phyloP scores from a whole-genome alignment of 345 rosid genomes.

The Brassica cretica region DNA sequence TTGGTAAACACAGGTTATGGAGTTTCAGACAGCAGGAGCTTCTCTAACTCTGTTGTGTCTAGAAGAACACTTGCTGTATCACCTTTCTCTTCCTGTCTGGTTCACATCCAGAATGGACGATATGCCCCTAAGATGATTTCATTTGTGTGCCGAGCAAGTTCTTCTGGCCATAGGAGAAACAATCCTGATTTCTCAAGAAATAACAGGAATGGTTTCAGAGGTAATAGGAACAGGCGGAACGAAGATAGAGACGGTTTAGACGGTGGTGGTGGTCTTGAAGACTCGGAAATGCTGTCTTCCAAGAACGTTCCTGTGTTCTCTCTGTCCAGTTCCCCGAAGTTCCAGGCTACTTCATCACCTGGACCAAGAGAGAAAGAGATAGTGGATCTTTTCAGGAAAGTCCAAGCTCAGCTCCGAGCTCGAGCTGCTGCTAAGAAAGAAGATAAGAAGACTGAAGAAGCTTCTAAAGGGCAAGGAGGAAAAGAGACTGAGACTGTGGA shows the following conservation, averaged over 20 bases:
- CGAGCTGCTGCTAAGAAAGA: slow-evolving; percentile 70
- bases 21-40: slow-evolving; percentile 45
- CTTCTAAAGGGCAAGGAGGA: slow-evolving; percentile 49
- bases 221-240: slow-evolving; percentile 53
- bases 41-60: slow-evolving; percentile 49
- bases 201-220: slow-evolving; percentile 55
- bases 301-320: slow-evolving; percentile 66
- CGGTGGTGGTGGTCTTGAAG: slow-evolving; percentile 49
- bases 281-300: slow-evolving; percentile 52
- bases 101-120: slow-evolving; percentile 40
- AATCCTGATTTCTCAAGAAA: slow-evolving; percentile 67
- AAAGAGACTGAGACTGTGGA: slow-evolving; percentile 71
- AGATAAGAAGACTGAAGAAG: slow-evolving; percentile 50
- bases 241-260: slow-evolving; percentile 55
- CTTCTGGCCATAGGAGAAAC: slow-evolving; percentile 60
- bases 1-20: slow-evolving; percentile 53
- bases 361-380: slow-evolving; percentile 79
- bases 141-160: slow-evolving; percentile 57
- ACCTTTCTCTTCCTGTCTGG: slow-evolving; percentile 41
- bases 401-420: slow-evolving; percentile 76
- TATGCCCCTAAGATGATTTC: slow-evolving; percentile 38
- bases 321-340: slow-evolving; percentile 54
- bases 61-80: slow-evolving; percentile 45
- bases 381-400: slow-evolving; percentile 78
- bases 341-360: slow-evolving; percentile 68